phyloP scores from a whole-genome alignment of 352 stramenopile genomes.

The Pythium insidiosum region DNA sequence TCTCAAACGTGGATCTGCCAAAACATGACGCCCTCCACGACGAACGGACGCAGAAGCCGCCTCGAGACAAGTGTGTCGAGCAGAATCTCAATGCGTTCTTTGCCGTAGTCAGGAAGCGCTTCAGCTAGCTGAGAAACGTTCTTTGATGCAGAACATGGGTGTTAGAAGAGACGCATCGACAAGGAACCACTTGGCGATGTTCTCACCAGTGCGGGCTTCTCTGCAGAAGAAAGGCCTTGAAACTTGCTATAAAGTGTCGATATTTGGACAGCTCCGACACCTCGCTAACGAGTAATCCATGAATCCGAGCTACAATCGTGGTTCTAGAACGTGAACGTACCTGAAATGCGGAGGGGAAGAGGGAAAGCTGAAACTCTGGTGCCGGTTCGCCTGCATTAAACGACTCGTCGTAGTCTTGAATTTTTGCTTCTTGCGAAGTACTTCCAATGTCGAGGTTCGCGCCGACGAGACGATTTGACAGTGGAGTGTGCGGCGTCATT shows the following conservation, averaged over 20 bases:
- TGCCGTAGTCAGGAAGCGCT: slow-evolving; percentile 55
- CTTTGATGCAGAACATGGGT: slow-evolving; percentile 22
- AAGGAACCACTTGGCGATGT: too few relatives aligned
- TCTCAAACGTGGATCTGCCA: slow-evolving; percentile 58
- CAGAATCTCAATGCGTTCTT: slow-evolving; percentile 69
- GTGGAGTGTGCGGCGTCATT: slow-evolving; percentile 75
- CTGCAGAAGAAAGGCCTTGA: slow-evolving; percentile 32
- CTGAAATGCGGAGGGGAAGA: slow-evolving; percentile 72
- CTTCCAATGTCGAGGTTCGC: slow-evolving; percentile 64
- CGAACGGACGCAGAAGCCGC: slow-evolving; percentile 68
- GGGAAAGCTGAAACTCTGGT: slow-evolving; percentile 62
- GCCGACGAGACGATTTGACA: slow-evolving; percentile 80
- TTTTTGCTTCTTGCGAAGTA: slow-evolving; percentile 51
- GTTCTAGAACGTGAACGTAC: slow-evolving; percentile 13
- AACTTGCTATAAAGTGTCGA: slow-evolving; percentile 85
- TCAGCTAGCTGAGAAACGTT: slow-evolving; percentile 63
- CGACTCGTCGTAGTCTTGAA: slow-evolving; percentile 67
- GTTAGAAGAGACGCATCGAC: too few relatives aligned
- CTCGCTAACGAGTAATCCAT: slow-evolving; percentile 25
- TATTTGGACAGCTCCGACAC: slow-evolving; percentile 71
- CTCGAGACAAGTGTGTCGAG: slow-evolving; percentile 72
- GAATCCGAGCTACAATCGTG: not conserved
- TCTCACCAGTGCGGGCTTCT: slow-evolving; percentile 54
- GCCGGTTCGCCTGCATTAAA: slow-evolving; percentile 51
- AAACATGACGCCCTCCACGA: slow-evolving; percentile 81